Percentiles rank a stretch among this genome's conserved stretches.
These are phyloP conservation scores for Pseudocercospora cruenta DNA, from an alignment of 2,329 filamentous ascomycete genomes.

Conservation along the genomic window DNA sequence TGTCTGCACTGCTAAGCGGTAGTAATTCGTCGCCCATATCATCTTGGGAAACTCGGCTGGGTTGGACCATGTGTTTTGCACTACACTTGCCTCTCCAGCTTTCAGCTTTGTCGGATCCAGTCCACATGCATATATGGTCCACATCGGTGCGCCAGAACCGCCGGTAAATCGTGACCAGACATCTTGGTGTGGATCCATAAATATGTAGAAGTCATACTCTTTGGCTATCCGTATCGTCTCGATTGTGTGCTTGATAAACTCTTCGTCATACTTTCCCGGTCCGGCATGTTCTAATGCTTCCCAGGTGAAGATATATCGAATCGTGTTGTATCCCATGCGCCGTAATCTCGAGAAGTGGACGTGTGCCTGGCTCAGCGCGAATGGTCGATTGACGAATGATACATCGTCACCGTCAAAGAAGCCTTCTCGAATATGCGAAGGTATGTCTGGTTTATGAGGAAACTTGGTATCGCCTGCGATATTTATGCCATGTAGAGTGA, in stretches of 20 bases:
- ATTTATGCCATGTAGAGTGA: constrained; percentile 92
- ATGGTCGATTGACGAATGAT: constrained; percentile 85
- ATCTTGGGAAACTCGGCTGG: constrained; percentile 92
- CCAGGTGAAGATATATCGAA: constrained; percentile 97
- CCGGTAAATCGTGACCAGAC: constrained; percentile 96
- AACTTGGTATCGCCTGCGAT: constrained; percentile 88
- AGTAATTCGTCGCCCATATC: constrained; percentile 99
- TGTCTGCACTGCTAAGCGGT: constrained; percentile 79
- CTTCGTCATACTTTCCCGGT: constrained; percentile 89
- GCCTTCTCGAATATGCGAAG: constrained; percentile 73
- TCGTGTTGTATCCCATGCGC: constrained; percentile 92
- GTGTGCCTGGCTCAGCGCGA: constrained; percentile 79
- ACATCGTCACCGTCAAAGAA: constrained; percentile 95
- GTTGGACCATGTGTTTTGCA: constrained; percentile 90
- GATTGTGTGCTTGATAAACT: constrained; percentile 90
- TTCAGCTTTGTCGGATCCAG: constrained; percentile 84
- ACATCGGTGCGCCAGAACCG: constrained; percentile 93
- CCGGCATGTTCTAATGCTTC: constrained; percentile 95
- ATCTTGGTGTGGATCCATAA: constrained; percentile 99
- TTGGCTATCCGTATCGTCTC: constrained; percentile 81
- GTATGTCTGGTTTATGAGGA: constrained; percentile 77
- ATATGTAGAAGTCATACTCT: constrained; percentile 90
- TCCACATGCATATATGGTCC: constrained; percentile 94
- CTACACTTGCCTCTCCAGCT: constrained; percentile 85
- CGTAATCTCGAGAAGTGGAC: constrained; percentile 83